These are phyloP conservation scores for Fragaria iinumae DNA, from an alignment of 306 rosid genomes.

Conservation along the genomic window DNA sequence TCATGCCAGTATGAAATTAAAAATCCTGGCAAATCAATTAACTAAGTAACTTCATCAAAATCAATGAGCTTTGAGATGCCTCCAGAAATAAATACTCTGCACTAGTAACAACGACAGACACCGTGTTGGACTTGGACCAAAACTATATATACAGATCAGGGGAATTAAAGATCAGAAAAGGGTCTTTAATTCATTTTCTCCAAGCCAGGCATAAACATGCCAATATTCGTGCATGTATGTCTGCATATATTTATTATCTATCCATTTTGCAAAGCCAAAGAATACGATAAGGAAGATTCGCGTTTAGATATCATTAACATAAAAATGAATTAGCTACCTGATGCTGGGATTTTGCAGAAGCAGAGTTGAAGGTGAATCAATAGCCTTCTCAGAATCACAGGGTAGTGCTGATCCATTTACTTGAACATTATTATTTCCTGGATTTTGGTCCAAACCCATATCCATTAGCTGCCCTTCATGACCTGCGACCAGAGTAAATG, in stretches of 20 bases:
- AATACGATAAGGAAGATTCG: background rate
- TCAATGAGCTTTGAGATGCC: conserved; percentile 33
- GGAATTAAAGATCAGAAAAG: background rate
- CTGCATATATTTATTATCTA: background rate
- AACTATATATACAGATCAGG: background rate
- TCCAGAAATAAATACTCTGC: conserved; percentile 23
- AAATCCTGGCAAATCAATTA: conserved; percentile 32
- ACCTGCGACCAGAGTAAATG: conserved; percentile 43
- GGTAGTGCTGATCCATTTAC: conserved; percentile 22
- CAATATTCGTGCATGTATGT: conserved; percentile 34
- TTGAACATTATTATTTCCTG: conserved; percentile 22
- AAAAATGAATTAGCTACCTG: background rate
- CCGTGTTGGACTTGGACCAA: conserved; percentile 14
- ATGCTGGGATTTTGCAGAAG: conserved; percentile 13
- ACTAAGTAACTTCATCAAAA: conserved; percentile 29
- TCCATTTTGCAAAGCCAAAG: conserved; percentile 5
- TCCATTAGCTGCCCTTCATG: conserved; percentile 43
- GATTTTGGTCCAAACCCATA: conserved; percentile 41
- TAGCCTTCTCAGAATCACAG: conserved; percentile 21
- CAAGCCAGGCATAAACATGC: conserved; percentile 8
- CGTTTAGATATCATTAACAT: background rate
- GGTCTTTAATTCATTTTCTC: background rate
- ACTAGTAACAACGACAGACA: conserved; percentile 33
- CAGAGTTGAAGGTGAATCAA: conserved; percentile 20
- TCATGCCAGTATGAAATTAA: background rate